phyloP scores from a whole-genome alignment of 768 basidiomycete genomes.

The Sistotremastrum niveocremeum region DNA sequence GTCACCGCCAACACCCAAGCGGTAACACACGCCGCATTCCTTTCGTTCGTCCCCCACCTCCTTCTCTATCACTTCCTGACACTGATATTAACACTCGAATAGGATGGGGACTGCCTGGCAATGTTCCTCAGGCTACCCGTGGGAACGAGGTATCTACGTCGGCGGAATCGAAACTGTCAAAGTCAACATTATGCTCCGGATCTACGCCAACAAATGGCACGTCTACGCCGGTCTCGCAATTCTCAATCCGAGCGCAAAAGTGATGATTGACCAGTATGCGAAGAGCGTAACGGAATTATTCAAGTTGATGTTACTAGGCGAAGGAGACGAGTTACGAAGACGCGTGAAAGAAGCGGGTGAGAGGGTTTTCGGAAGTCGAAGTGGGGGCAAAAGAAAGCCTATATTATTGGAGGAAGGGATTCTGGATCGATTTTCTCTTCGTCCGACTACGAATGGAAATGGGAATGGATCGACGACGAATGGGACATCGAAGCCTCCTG shows the following conservation, averaged over 20 bases:
- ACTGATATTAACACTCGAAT: background rate
- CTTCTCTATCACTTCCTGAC: background rate
- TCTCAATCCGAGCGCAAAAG: conserved; percentile 79
- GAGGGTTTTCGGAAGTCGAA: conserved; percentile 53
- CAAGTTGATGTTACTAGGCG: conserved; percentile 78
- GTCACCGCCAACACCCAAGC: conserved; percentile 99
- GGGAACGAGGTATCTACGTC: conserved; percentile 92
- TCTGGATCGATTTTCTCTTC: conserved; percentile 70
- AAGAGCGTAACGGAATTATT: conserved; percentile 77
- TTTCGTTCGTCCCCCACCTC: conserved; percentile 42
- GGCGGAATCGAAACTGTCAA: conserved; percentile 97
- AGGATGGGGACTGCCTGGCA: conserved; percentile 99
- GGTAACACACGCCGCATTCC: conserved; percentile 93
- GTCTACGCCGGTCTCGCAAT: conserved; percentile 99
- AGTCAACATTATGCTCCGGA: conserved; percentile 91
- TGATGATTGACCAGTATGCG: conserved; percentile 87
- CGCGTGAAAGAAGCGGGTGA: conserved; percentile 65
- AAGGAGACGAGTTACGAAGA: conserved; percentile 42
- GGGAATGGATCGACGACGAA: conserved; percentile 9
- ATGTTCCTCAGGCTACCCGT: conserved; percentile 64
- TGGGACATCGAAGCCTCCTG: conserved; percentile 22
- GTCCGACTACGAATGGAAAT: background rate
- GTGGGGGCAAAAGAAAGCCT: conserved; percentile 28
- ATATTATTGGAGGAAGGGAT: conserved; percentile 78
- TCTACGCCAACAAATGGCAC: conserved; percentile 97